These are phyloP conservation scores for Sugiyamaella floridensis DNA, from an alignment of 805 yeast species.

Conservation along the genomic window DNA sequence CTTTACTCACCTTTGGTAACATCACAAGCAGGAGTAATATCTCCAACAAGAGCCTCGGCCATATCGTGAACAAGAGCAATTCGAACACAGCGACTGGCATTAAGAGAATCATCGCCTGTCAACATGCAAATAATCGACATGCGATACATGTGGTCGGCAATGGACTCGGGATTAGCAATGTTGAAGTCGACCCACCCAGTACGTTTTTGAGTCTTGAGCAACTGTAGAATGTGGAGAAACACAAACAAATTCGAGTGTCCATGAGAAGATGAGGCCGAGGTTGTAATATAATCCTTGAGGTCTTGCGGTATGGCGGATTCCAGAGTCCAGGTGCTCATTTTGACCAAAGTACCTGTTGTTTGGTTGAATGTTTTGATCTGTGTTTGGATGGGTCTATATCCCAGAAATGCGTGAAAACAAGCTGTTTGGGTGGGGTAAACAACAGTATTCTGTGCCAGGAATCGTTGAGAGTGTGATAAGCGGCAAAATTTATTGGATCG, in stretches of 20 bases:
- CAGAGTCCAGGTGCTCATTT: conserved; percentile 42
- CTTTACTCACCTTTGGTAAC: conserved; percentile 45
- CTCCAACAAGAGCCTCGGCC: conserved; percentile 92
- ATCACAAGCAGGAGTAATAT: conserved; percentile 76
- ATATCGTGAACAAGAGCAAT: conserved; percentile 90
- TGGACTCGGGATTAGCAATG: conserved; percentile 49
- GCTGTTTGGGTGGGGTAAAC: neutral
- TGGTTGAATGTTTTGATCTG: neutral
- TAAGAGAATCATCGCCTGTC: conserved; percentile 45
- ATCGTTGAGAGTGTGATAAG: neutral
- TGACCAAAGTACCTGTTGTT: neutral
- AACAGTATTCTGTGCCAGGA: neutral
- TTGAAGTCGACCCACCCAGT: conserved; percentile 91
- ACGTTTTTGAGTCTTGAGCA: conserved; percentile 70
- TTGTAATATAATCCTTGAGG: conserved; percentile 34
- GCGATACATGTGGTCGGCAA: conserved; percentile 94
- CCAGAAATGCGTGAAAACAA: neutral
- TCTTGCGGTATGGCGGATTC: conserved; percentile 46
- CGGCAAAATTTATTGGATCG: neutral
- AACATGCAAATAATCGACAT: conserved; percentile 80
- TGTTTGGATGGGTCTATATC: neutral
- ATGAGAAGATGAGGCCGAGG: conserved; percentile 8
- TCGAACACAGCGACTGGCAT: conserved; percentile 65
- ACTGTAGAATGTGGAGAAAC: conserved; percentile 60
- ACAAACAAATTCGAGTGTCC: conserved; percentile 29